phyloP scores from a whole-genome alignment of 2,329 filamentous ascomycete species.

The Plenodomus tracheiphilus region DNA sequence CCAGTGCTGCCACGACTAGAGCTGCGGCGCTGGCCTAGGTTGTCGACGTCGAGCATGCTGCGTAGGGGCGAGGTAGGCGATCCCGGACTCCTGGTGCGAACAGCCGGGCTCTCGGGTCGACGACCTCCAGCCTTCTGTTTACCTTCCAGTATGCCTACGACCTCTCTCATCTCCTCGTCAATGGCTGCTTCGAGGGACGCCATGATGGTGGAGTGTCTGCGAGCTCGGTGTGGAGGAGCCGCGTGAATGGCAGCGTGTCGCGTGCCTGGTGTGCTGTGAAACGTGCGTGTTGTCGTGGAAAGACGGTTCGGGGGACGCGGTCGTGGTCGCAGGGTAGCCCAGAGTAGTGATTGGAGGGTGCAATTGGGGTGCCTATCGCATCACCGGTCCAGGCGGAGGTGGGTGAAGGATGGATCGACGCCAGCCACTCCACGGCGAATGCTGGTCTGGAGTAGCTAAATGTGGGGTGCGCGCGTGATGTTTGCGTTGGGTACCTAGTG shows the following conservation, averaged over 20 bases:
- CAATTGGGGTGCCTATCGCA: constrained; percentile 21
- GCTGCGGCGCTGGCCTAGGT: constrained; percentile 37
- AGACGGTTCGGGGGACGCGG: constrained; percentile 7
- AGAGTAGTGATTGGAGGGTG: constrained; percentile 13
- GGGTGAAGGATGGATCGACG: constrained; percentile 10
- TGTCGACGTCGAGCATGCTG: constrained; percentile 45
- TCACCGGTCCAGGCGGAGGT: constrained; percentile 17
- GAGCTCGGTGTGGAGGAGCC: background rate
- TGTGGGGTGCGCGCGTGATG: constrained; percentile 25
- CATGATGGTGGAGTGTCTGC: constrained; percentile 51
- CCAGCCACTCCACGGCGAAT: constrained; percentile 10
- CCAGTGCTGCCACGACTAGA: constrained; percentile 37
- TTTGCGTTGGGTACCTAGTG: constrained; percentile 7
- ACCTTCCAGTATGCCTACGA: constrained; percentile 69
- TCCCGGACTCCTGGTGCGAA: constrained; percentile 61
- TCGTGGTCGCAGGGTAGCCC: constrained; percentile 24
- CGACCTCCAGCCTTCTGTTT: constrained; percentile 27
- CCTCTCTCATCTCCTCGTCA: constrained; percentile 76
- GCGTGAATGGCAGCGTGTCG: constrained; percentile 5
- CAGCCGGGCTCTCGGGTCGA: constrained; percentile 33
- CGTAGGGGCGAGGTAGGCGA: constrained; percentile 59
- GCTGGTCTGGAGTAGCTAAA: constrained; percentile 10
- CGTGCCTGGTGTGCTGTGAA: constrained; percentile 10
- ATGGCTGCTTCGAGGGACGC: constrained; percentile 72
- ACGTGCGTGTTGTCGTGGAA: constrained; percentile 3